phyloP scores from a whole-genome alignment of 2,329 filamentous ascomycete species.

The Talaromyces sp. region DNA sequence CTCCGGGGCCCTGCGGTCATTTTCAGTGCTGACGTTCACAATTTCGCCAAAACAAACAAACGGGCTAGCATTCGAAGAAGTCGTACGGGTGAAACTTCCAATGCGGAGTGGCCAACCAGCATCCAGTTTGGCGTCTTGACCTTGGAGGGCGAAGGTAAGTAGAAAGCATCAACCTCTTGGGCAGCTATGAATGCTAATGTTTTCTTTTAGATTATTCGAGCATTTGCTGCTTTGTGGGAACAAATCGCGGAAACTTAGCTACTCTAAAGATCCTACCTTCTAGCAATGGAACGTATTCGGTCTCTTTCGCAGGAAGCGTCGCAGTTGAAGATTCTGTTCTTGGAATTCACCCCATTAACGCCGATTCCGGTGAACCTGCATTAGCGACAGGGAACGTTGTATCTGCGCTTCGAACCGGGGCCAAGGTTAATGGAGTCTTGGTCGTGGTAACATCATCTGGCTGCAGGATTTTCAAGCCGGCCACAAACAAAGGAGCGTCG shows the following conservation, averaged over 20 bases:
- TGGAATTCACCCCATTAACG: conserved; percentile 71
- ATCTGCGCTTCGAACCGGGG: conserved; percentile 67
- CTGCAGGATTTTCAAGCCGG: conserved; percentile 81
- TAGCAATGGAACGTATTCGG: conserved; percentile 62
- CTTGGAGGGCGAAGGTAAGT: conserved; percentile 70
- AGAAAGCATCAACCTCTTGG: not conserved
- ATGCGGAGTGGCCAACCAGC: conserved; percentile 67
- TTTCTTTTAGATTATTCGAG: conserved; percentile 67
- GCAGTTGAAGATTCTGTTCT: conserved; percentile 65
- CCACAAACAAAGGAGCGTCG: conserved; percentile 79
- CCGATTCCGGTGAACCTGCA: conserved; percentile 69
- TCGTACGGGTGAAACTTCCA: conserved; percentile 42
- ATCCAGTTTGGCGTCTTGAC: conserved; percentile 94
- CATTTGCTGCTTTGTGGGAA: conserved; percentile 87
- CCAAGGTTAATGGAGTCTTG: conserved; percentile 71
- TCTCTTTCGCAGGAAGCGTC: conserved; percentile 62
- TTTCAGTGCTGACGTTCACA: conserved; percentile 63
- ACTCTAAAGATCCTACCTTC: conserved; percentile 88
- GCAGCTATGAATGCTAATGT: not conserved
- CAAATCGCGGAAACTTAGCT: conserved; percentile 71
- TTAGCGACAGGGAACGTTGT: conserved; percentile 69
- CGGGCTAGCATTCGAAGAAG: conserved; percentile 62
- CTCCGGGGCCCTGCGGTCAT: conserved; percentile 82
- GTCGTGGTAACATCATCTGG: conserved; percentile 69
- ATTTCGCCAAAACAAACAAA: conserved; percentile 68